Evolutionary conservation across 2,329 filamentous ascomycete genomes (phyloP).

Genomic region (Paradendryphiella salina): DNA sequence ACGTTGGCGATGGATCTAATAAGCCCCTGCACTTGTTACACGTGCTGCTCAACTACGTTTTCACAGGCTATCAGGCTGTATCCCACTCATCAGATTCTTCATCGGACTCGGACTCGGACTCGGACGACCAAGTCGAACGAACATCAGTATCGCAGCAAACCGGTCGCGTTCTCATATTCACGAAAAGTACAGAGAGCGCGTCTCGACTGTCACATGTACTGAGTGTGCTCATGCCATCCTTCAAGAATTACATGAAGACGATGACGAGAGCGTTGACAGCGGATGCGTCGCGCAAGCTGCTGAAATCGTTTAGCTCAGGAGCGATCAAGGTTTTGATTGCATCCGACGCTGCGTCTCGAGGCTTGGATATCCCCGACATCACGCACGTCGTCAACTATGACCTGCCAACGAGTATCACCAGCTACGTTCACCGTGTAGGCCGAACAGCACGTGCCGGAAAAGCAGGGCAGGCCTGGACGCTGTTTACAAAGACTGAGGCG

Average conservation of each 20-base stretch:
- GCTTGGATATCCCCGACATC: conserved; percentile 78
- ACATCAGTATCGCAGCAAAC: conserved; percentile 25
- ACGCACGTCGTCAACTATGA: conserved; percentile 94
- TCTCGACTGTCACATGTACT: conserved; percentile 84
- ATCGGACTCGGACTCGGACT: conserved; percentile 21
- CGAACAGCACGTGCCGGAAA: conserved; percentile 83
- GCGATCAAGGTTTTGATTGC: conserved; percentile 77
- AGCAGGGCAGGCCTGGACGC: conserved; percentile 78
- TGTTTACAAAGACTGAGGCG: conserved; percentile 80
- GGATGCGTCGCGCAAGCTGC: conserved; percentile 66
- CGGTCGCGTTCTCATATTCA: conserved; percentile 73
- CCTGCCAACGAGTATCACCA: conserved; percentile 75
- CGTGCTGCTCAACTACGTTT: conserved; percentile 64
- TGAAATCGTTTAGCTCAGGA: conserved; percentile 66
- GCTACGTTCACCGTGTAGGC: conserved; percentile 90
- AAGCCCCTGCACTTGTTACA: conserved; percentile 82
- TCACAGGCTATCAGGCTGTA: conserved; percentile 18
- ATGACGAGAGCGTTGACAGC: conserved; percentile 80
- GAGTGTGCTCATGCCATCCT: conserved; percentile 63
- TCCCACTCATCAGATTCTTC: conserved; percentile 14
- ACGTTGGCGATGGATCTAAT: conserved; percentile 56
- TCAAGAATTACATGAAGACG: conserved; percentile 64
- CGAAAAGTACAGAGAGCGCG: conserved; percentile 85
- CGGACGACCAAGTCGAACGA: conserved; percentile 2
- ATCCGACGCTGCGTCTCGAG: conserved; percentile 89